Evolutionary conservation across 495 filamentous ascomycete genomes (phyloP).

Genomic region (Glutinoglossum americanum): DNA sequence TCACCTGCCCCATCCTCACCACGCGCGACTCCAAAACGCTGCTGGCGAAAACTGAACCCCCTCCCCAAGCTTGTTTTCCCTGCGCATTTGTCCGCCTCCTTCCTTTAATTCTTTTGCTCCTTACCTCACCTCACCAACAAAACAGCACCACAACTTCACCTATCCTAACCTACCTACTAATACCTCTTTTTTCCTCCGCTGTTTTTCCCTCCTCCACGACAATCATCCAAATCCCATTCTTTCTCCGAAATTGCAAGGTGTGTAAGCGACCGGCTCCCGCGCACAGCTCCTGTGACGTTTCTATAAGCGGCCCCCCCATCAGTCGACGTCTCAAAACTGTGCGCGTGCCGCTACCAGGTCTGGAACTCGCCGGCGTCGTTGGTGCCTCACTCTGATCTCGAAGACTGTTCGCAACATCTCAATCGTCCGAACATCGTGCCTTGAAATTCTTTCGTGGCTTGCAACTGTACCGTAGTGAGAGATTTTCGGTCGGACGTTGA

Average conservation of each 20-base stretch:
- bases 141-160: neutral
- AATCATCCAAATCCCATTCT: neutral
- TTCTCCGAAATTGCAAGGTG: neutral
- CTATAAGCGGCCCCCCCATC: neutral
- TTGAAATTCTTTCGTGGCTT: neutral
- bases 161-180: neutral
- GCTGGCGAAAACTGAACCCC: neutral
- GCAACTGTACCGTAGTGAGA: neutral
- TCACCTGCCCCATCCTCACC: conserved; percentile 1
- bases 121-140: neutral
- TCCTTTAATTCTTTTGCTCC: neutral
- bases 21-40: neutral
- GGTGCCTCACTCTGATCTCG: neutral
- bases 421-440: neutral
- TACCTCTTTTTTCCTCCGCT: neutral
- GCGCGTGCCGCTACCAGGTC: conserved; percentile 4
- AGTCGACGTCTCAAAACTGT: conserved; percentile 4
- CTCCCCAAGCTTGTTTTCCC: neutral
- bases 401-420: neutral
- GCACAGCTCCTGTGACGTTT: neutral
- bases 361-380: conserved; percentile 1
- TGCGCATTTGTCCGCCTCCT: neutral
- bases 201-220: neutral
- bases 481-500: conserved; percentile 1
- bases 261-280: neutral